Base-by-base conservation (phyloP, 1,284 basidiomycete species). In the Leucoagaricus sp. region DNA sequence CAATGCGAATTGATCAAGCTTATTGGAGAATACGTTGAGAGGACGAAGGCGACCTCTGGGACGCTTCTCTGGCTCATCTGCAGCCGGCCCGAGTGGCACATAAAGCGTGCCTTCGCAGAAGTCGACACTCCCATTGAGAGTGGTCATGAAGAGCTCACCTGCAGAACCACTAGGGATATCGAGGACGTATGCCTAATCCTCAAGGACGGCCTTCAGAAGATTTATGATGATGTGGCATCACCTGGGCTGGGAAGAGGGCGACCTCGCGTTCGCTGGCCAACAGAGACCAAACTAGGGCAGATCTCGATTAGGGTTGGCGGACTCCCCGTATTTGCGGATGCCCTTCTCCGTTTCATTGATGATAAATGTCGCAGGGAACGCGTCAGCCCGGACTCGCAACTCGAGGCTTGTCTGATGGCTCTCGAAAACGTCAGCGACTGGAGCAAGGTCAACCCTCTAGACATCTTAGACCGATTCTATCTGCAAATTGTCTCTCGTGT, bases 51-150 rank as follows among this genome's bases (percentile, higher is more conserved):
- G 2, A 21, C 34, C 10, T 44, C 34, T 13, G 45, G 57, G 23
- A 56, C 61, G 12, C 13, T 64, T 38, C 49, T 56, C 23, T 63
- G 64, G 47, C 44, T 65, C 4, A 55, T 64, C 25, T 49, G 57
- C 53, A 65, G 64, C 44, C 55, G 60, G 17, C 57, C 61, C 8
- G 63, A 64, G 44, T 41, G 55, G 7, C 54, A 55, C 40, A 34
- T 55, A 2, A 49, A 55, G 48, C 31, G 26, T 13, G 26, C 21
- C 10, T 54, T 54, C 28, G 25, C 19, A 5, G 28, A 38, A 23
- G 36, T n/a, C 12, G 36, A 38, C 13, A 10, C 36, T 38, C 36
- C 13, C 23, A 17, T 12, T 46, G 15, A 38, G 21, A 55, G 21
- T 25, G 38, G 26, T 3, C 46, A 19, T 8, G 44, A 40, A 34